A percentile compares a stretch with the other conserved stretches of the same genome.
phyloP scores from a whole-genome alignment of 2,329 filamentous ascomycete species.

The Didymosphaeria variabile region DNA sequence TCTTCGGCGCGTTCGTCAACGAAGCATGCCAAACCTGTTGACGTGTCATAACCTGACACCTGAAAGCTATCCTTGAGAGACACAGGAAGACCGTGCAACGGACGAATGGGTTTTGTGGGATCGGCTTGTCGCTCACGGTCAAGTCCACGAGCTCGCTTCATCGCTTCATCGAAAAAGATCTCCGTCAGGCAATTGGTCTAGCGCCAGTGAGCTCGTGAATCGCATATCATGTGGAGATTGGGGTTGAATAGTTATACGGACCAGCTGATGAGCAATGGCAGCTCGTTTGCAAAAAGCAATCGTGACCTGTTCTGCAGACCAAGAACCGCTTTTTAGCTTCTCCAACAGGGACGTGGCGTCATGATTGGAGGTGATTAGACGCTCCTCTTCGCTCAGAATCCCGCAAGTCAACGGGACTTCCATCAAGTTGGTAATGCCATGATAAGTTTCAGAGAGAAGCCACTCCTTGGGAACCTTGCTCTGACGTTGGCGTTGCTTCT shows the following conservation, averaged over 20 bases:
- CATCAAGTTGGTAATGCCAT: slow-evolving; percentile 37
- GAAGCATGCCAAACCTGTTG: slow-evolving; percentile 68
- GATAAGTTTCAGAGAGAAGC: slow-evolving; percentile 37
- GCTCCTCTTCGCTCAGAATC: slow-evolving; percentile 61
- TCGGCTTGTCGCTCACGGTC: slow-evolving; percentile 57
- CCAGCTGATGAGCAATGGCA: slow-evolving; percentile 61
- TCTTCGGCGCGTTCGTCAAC: slow-evolving; percentile 61
- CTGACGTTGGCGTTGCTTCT: slow-evolving; percentile 3
- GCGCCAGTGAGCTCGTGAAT: neutral
- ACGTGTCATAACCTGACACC: slow-evolving; percentile 62
- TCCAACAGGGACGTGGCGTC: slow-evolving; percentile 48
- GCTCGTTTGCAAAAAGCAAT: slow-evolving; percentile 61
- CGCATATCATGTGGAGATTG: neutral
- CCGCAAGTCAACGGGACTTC: slow-evolving; percentile 61
- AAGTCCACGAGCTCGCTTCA: slow-evolving; percentile 58
- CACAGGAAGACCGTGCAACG: slow-evolving; percentile 71
- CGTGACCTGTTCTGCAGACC: slow-evolving; percentile 60
- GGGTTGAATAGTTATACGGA: slow-evolving; percentile 29
- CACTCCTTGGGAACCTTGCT: slow-evolving; percentile 52
- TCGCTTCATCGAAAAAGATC: slow-evolving; percentile 61
- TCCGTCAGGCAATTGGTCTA: slow-evolving; percentile 67
- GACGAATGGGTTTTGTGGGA: slow-evolving; percentile 59
- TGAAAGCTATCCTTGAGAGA: slow-evolving; percentile 75
- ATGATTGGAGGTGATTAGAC: slow-evolving; percentile 55
- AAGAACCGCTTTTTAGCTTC: slow-evolving; percentile 47